These are phyloP conservation scores for Euptelea pleiosperma DNA, from an alignment of 164 flowering plant species.

Conservation along the genomic window DNA sequence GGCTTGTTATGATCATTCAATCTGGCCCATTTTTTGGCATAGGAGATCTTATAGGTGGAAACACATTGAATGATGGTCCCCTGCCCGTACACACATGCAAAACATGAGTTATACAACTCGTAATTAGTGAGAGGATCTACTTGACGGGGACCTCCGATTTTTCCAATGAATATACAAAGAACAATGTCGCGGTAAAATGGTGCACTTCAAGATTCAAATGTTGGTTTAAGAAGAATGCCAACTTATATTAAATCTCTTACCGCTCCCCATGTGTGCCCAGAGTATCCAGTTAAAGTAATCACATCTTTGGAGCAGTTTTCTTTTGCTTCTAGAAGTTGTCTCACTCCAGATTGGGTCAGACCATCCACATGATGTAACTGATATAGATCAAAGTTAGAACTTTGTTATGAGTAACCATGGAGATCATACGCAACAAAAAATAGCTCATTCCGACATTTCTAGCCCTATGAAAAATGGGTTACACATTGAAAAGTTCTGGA, in stretches of 20 bases:
- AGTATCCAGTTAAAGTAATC: slow-evolving; percentile 50
- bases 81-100: no score
- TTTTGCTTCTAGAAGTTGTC: slow-evolving; percentile 45
- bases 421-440: no score
- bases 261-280: slow-evolving; percentile 64
- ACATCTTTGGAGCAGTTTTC: slow-evolving; percentile 34
- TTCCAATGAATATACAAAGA: neutral
- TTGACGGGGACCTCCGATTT: neutral
- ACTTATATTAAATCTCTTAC: slow-evolving; percentile 37
- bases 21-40: no score
- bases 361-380: slow-evolving; percentile 96
- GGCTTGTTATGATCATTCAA: no score
- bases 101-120: no score
- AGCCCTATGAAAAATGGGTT: no score
- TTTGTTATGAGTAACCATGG: neutral
- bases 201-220: neutral
- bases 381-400: slow-evolving; percentile 5
- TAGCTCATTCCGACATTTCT: no score
- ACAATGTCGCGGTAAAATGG: neutral
- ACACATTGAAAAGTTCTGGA: no score
- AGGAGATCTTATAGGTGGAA: no score
- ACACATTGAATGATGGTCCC: no score
- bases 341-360: slow-evolving; percentile 52
- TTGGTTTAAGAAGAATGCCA: neutral
- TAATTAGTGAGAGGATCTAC: no score